Evolutionary conservation across 106 monocot genomes (phyloP).

Genomic region (Posidonia australis): DNA sequence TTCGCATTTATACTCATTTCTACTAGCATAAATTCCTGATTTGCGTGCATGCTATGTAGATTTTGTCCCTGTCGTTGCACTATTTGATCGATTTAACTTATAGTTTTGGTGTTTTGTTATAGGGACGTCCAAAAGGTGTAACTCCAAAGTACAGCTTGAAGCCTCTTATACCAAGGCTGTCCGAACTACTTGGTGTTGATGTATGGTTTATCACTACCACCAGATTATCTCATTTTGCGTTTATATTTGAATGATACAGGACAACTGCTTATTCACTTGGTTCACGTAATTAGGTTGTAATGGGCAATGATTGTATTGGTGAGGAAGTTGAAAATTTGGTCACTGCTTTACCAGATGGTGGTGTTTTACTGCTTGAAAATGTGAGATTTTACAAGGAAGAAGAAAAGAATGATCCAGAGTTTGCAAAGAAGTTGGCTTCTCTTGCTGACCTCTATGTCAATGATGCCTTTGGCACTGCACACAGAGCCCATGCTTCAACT

Average conservation of each 20-base stretch:
- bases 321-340: conserved; percentile 12
- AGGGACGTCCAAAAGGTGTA: conserved; percentile 60
- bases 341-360: conserved; percentile 3
- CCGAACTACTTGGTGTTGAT: conserved; percentile 61
- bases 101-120: no score
- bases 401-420: conserved; percentile 14
- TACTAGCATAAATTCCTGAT: no score
- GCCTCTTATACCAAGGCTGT: conserved; percentile 72
- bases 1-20: no score
- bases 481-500: no score
- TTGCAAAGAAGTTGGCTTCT: conserved; percentile 17
- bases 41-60: no score
- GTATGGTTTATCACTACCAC: conserved; percentile 8
- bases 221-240: background rate
- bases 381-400: conserved; percentile 15
- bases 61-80: no score
- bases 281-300: conserved; percentile 3
- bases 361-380: conserved; percentile 12
- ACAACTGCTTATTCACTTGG: background rate
- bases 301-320: conserved; percentile 11
- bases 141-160: conserved; percentile 89
- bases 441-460: conserved; percentile 11
- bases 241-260: no score
- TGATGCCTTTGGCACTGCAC: no score
- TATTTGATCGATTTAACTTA: no score